Evolutionary conservation across 768 basidiomycete species (phyloP).

Genomic region (Chalciporus piperatus): DNA sequence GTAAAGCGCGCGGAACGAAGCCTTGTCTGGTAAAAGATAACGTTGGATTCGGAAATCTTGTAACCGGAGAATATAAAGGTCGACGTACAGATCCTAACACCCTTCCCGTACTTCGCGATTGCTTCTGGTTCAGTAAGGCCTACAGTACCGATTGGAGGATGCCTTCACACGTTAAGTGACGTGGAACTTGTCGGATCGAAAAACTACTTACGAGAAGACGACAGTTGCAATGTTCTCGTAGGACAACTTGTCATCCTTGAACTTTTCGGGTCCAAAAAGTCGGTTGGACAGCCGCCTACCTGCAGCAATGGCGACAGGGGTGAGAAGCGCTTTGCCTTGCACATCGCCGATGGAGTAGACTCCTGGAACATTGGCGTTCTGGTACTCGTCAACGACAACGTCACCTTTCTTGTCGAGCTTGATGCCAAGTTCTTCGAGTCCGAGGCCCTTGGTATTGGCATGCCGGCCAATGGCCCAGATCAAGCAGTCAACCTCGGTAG

Average conservation of each 20-base stretch:
- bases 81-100: constrained; percentile 85
- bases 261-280: constrained; percentile 83
- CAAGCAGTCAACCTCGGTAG: constrained; percentile 80
- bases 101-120: constrained; percentile 79
- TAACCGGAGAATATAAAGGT: background rate
- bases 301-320: constrained; percentile 97
- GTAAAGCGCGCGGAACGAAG: constrained; percentile 80
- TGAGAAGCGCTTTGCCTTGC: constrained; percentile 87
- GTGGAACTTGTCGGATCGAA: background rate
- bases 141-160: constrained; percentile 93
- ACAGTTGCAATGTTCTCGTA: constrained; percentile 93
- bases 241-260: constrained; percentile 80
- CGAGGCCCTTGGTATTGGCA: constrained; percentile 74
- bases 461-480: constrained; percentile 95
- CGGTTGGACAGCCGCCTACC: constrained; percentile 87
- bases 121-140: constrained; percentile 94
- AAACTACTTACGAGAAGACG: constrained; percentile 82
- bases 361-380: constrained; percentile 69
- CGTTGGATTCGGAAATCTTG: background rate
- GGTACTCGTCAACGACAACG: constrained; percentile 87
- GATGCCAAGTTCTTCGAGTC: constrained; percentile 74
- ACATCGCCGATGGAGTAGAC: constrained; percentile 91
- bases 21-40: constrained; percentile 54
- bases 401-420: constrained; percentile 78
- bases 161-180: constrained; percentile 43